Percentiles rank a stretch among this genome's conserved stretches.
Conservation (phyloP, 2,329 filamentous ascomycete genomes). For the Chaetomium sp. region DNA sequence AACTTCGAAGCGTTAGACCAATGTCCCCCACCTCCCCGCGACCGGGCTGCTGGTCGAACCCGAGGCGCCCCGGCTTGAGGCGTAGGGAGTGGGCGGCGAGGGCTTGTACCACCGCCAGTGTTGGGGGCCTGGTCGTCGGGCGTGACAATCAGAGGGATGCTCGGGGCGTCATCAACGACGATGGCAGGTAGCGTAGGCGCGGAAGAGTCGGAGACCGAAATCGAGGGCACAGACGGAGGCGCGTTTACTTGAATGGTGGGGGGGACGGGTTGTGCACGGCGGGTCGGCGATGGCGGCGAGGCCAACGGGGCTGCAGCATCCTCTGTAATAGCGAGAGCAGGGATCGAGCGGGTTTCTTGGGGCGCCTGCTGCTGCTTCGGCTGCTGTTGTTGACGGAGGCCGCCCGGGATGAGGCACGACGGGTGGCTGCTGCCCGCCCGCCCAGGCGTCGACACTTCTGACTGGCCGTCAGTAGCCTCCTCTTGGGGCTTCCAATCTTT, state of each 20-base stretch:
- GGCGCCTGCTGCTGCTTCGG: conserved; percentile 25
- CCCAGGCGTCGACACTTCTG: conserved; percentile 37
- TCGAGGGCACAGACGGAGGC: conserved; percentile 43
- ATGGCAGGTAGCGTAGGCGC: conserved; percentile 30
- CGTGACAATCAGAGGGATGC: conserved; percentile 38
- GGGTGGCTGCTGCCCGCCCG: conserved; percentile 23
- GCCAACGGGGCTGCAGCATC: conserved; percentile 33
- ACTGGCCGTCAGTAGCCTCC: conserved; percentile 63
- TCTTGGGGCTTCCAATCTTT: conserved; percentile 71
- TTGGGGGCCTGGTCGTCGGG: conserved; percentile 34
- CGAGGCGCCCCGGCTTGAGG: conserved; percentile 33
- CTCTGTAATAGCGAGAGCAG: conserved; percentile 50
- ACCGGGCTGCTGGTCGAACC: conserved; percentile 32
- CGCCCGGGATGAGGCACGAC: conserved; percentile 19
- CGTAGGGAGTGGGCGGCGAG: conserved; percentile 42
- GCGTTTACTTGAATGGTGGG: conserved; percentile 41
- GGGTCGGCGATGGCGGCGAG: conserved; percentile 31
- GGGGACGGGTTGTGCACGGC: conserved; percentile 31
- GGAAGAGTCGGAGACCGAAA: conserved; percentile 38
- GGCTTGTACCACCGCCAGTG: conserved; percentile 17
- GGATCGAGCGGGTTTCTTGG: conserved; percentile 33
- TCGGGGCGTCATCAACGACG: conserved; percentile 29
- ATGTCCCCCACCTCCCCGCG: conserved; percentile 55
- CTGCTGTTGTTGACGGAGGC: conserved; percentile 22
- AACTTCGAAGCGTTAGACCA: conserved; percentile 50